Percentiles rank a stretch among this genome's conserved stretches.
phyloP scores from a whole-genome alignment of 352 stramenopile species.

The Nothophytophthora sp. region DNA sequence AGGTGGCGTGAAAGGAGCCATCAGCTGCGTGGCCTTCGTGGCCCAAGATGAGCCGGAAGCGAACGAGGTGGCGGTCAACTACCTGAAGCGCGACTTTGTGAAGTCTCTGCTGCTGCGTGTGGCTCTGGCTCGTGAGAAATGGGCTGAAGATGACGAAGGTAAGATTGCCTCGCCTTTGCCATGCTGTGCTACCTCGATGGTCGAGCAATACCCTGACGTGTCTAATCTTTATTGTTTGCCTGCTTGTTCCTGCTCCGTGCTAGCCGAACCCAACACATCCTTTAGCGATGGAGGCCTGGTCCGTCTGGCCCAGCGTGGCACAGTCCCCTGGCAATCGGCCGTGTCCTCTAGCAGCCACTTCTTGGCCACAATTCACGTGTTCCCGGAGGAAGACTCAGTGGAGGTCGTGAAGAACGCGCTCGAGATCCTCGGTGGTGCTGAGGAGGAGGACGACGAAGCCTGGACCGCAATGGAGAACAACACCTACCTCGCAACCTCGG shows the following conservation, averaged over 20 bases:
- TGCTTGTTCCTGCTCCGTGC: conserved; percentile 12
- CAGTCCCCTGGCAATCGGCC: conserved; percentile 39
- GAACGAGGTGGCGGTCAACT: conserved; percentile 36
- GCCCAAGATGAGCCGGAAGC: conserved; percentile 27
- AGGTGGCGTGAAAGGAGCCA: conserved; percentile 44
- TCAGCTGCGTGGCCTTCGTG: conserved; percentile 65
- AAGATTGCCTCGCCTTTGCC: no score
- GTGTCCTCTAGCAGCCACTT: conserved; percentile 31
- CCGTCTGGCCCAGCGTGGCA: conserved; percentile 42
- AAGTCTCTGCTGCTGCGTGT: conserved; percentile 63
- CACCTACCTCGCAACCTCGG: conserved; percentile 7
- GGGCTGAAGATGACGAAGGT: conserved; percentile 38
- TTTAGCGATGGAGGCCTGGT: conserved; percentile 43
- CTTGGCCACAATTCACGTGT: conserved; percentile 38
- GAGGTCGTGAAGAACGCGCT: conserved; percentile 52
- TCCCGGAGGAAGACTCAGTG: conserved; percentile 44
- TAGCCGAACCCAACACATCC: conserved; percentile 20
- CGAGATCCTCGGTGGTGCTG: conserved; percentile 52
- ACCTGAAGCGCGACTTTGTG: conserved; percentile 70
- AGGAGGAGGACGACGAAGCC: conserved; percentile 3
- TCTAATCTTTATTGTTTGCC: no score
- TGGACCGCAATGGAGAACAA: conserved; percentile 33
- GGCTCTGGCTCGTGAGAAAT: conserved; percentile 52
- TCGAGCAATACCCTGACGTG: no score
- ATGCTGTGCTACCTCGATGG: no score